Percentiles rank a stretch among this genome's conserved stretches.
phyloP scores from a whole-genome alignment of 2,329 filamentous ascomycete species.

The Diaporthe sp. region DNA sequence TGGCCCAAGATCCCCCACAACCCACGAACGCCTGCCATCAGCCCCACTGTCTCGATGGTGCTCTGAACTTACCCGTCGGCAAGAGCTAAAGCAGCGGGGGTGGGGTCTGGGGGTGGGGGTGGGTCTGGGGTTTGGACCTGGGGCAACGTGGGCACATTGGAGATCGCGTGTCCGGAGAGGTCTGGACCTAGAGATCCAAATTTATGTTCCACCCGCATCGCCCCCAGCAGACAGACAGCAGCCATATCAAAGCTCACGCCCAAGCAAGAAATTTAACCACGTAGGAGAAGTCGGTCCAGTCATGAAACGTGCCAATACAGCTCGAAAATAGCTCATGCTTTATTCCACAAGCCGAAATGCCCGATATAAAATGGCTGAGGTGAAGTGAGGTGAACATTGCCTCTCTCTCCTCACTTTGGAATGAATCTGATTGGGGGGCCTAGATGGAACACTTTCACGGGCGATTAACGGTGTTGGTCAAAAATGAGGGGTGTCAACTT shows the following conservation, averaged over 20 bases:
- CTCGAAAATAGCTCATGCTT: background rate
- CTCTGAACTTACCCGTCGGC: conserved; percentile 7
- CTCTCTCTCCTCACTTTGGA: background rate
- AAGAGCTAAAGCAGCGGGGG: background rate
- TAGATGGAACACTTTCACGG: background rate
- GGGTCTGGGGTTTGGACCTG: conserved; percentile 5
- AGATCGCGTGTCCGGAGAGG: conserved; percentile 2
- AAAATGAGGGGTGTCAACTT: conserved; percentile 1
- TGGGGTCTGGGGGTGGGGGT: background rate
- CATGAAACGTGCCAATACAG: background rate
- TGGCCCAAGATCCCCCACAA: background rate
- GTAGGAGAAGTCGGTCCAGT: background rate
- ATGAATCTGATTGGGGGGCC: background rate
- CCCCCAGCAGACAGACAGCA: background rate
- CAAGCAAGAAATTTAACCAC: background rate
- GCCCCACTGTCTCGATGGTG: conserved; percentile 23
- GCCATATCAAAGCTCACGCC: background rate
- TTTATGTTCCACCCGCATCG: background rate
- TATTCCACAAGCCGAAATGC: background rate
- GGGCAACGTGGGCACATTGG: background rate
- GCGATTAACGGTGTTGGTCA: background rate
- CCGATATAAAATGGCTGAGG: no score
- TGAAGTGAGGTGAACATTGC: background rate
- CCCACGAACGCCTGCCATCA: conserved; percentile 4
- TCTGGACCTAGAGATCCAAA: conserved; percentile 3